Base-by-base conservation (phyloP, 2,329 filamentous ascomycete species). In the Pseudogymnoascus verrucosus region DNA sequence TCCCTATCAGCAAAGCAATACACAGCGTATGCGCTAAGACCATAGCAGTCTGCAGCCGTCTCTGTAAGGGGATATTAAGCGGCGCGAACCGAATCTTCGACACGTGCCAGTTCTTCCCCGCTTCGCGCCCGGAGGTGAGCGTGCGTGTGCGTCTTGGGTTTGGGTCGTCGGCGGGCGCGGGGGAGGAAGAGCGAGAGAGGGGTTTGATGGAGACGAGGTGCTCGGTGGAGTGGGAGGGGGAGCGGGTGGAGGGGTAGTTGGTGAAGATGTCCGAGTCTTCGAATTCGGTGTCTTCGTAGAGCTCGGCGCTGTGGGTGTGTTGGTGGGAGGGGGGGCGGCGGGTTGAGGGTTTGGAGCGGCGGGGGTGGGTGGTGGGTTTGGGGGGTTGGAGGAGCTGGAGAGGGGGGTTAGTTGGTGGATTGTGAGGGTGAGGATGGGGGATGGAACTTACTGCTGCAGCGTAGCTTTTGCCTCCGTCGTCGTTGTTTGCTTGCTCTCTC, bases 1-100 rank as follows among this genome's bases (percentile, higher is more conserved):
- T 75, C 4, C 90, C 89, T 4, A 96, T 82, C 69, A 85, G 82
- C 23, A 85, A 76, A n/a, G 85, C 83, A 66, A 93, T 89, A 63
- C 83, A 85, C 68, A 90, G 81, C 66, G 85, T 90, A 75, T 93
- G 89, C 69, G 86, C 82, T 7, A 93, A 78, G 11, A 93, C 89
- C 3, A 93, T 84, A 39, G 92, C 83, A 3, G 93, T 95, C 76
- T 93, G 89, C 57, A 91, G 75, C 26, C 90, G 84, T 47, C 90
- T 84, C 69, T 83, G 82, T 60, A 91, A 78, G 1, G 90, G 89
- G 21, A 93, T 82, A 64, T 87, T 87, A 67, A 91, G 78, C 14
- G 93, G 93, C 5, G 93, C 95, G 81, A 91, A 97, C 67, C 89
- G 86, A 70, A 97, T 90, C 40, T 88, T 78, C 59, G 73, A 73